Evolutionary conservation across 2,329 filamentous ascomycete species (phyloP).

Genomic region (Talaromyces amestolkiae): DNA sequence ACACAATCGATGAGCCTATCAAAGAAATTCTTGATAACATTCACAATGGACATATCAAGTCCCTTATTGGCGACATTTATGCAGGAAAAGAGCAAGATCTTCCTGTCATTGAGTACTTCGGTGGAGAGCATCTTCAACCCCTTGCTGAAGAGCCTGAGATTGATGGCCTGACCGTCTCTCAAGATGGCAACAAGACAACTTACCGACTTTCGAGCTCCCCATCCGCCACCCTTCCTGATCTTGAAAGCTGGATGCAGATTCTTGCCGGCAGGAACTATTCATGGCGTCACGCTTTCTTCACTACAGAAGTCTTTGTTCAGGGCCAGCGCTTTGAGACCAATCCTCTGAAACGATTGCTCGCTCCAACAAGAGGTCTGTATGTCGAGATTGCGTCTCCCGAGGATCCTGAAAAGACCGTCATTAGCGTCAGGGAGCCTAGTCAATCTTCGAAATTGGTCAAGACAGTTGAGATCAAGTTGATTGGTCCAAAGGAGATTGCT

Average conservation of each 20-base stretch:
- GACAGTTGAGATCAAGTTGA: constrained; percentile 80
- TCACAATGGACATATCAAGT: constrained; percentile 81
- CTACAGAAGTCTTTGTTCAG: constrained; percentile 89
- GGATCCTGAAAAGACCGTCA: constrained; percentile 76
- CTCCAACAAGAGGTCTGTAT: constrained; percentile 78
- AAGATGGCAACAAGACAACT: constrained; percentile 74
- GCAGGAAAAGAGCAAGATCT: constrained; percentile 68
- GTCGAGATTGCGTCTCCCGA: constrained; percentile 84
- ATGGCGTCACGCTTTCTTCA: constrained; percentile 93
- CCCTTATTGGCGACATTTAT: constrained; percentile 77
- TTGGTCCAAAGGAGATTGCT: constrained; percentile 72
- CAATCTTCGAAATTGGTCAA: constrained; percentile 82
- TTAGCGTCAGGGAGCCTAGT: constrained; percentile 82
- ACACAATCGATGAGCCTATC: constrained; percentile 84
- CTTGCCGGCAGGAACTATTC: constrained; percentile 82
- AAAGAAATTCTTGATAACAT: constrained; percentile 91
- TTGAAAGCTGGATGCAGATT: constrained; percentile 82
- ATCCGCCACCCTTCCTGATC: constrained; percentile 69
- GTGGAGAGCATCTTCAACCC: constrained; percentile 73
- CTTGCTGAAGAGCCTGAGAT: constrained; percentile 70
- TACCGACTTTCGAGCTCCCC: constrained; percentile 79
- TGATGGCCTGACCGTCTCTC: constrained; percentile 79
- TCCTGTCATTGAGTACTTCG: constrained; percentile 90
- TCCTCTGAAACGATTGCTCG: constrained; percentile 87
- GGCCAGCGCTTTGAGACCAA: constrained; percentile 97